These are phyloP conservation scores for Clitoria ternatea DNA, from an alignment of 306 rosid species.

Conservation along the genomic window DNA sequence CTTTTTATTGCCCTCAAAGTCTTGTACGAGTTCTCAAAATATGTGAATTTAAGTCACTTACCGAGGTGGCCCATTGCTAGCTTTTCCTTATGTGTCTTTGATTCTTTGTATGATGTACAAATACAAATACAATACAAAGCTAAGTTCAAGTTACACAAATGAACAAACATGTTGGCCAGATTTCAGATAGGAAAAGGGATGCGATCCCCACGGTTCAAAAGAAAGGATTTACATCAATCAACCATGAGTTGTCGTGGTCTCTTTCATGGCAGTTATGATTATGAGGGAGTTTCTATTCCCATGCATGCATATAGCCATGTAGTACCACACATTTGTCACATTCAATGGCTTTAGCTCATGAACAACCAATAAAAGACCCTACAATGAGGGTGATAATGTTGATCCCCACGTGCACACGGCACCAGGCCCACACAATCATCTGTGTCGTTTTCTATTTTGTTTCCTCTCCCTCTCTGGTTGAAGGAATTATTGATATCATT, in stretches of 20 bases:
- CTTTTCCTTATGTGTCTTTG: not conserved
- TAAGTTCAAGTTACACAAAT: not conserved
- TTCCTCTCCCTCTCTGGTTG: not conserved
- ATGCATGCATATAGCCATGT: slow-evolving; percentile 36
- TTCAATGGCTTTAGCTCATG: slow-evolving; percentile 21
- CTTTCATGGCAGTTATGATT: slow-evolving; percentile 12
- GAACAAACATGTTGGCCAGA: slow-evolving; percentile 11
- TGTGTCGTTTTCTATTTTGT: slow-evolving; percentile 21
- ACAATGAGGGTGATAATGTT: slow-evolving; percentile 28
- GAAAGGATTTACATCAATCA: slow-evolving; percentile 6
- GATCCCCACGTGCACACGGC: slow-evolving; percentile 28
- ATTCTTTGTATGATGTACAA: not conserved
- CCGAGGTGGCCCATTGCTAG: slow-evolving; percentile 22
- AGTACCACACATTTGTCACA: slow-evolving; percentile 22
- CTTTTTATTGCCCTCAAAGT: not conserved
- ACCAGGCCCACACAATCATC: slow-evolving; percentile 32
- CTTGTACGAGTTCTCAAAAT: slow-evolving; percentile 2
- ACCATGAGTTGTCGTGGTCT: slow-evolving; percentile 14
- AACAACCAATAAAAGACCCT: slow-evolving; percentile 18
- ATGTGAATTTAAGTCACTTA: slow-evolving; percentile 2
- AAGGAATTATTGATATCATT: not conserved
- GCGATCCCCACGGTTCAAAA: not conserved
- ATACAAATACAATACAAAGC: not conserved
- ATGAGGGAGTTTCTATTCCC: not conserved
- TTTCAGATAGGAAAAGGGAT: not conserved